These are phyloP conservation scores for Rhizophagus prolifer DNA, from an alignment of 192 early-diverging fungal species.

Conservation along the genomic window DNA sequence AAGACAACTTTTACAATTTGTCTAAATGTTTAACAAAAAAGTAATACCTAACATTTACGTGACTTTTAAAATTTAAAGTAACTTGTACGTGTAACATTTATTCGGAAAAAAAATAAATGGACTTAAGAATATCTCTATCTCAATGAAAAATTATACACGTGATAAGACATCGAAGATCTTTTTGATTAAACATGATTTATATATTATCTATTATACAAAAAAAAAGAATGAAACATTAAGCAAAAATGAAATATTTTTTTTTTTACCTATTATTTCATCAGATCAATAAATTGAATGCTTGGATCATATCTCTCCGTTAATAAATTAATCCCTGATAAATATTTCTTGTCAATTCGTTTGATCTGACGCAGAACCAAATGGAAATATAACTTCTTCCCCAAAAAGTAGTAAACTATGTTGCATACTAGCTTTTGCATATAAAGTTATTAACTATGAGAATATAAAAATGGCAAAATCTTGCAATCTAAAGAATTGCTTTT, in stretches of 20 bases:
- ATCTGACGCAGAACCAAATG: not conserved
- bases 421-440: not conserved
- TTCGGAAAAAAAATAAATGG: too few relatives aligned
- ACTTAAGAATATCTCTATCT: too few relatives aligned
- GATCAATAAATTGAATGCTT: not conserved
- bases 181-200: not conserved
- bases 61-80: too few relatives aligned
- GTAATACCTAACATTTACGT: too few relatives aligned
- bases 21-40: too few relatives aligned
- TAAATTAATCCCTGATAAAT: not conserved
- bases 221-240: not conserved
- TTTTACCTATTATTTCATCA: not conserved
- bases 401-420: not conserved
- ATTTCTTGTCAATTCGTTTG: not conserved
- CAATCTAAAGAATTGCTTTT: not conserved
- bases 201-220: not conserved
- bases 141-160: too few relatives aligned
- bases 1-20: too few relatives aligned
- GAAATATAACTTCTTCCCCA: not conserved
- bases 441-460: not conserved
- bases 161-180: not conserved
- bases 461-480: not conserved
- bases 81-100: too few relatives aligned
- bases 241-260: not conserved
- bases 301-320: not conserved